Evolutionary conservation across 2,329 filamentous ascomycete species (phyloP).

Genomic region (Esteya vermicola): DNA sequence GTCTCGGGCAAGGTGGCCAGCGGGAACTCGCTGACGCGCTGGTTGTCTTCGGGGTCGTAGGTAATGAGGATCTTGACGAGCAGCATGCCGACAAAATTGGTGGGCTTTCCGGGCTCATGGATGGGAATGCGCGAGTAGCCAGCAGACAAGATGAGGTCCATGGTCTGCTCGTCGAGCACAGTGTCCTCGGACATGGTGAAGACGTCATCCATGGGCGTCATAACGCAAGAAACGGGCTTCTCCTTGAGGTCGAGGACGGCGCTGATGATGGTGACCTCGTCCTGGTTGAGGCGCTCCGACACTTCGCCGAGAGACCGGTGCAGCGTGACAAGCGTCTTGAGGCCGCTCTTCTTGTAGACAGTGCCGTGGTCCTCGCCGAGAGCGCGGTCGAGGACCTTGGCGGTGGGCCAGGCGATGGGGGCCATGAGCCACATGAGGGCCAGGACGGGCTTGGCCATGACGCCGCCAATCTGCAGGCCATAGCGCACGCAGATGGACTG

Average conservation of each 20-base stretch:
- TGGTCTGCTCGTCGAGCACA: conserved; percentile 80
- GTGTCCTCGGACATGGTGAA: conserved; percentile 96
- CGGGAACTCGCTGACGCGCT: conserved; percentile 76
- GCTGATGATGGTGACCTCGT: conserved; percentile 97
- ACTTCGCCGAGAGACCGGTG: conserved; percentile 83
- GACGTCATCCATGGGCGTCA: conserved; percentile 97
- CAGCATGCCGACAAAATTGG: conserved; percentile 94
- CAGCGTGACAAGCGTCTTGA: conserved; percentile 91
- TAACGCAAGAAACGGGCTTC: conserved; percentile 86
- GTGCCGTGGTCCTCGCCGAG: conserved; percentile 93
- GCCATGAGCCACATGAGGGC: conserved; percentile 83
- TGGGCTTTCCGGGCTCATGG: conserved; percentile 66
- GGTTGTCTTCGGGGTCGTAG: conserved; percentile 88
- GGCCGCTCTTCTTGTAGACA: conserved; percentile 91
- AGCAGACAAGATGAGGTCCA: conserved; percentile 83
- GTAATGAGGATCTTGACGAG: conserved; percentile 98
- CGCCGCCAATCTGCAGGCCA: conserved; percentile 85
- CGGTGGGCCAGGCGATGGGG: conserved; percentile 84
- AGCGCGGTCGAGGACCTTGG: conserved; percentile 85
- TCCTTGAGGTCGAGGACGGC: conserved; percentile 93
- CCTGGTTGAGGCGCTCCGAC: conserved; percentile 82
- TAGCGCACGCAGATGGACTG: conserved; percentile 95
- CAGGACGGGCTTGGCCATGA: conserved; percentile 80
- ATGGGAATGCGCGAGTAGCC: conserved; percentile 96
- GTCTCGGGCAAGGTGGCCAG: conserved; percentile 92